phyloP scores from a whole-genome alignment of 371 early-diverging fungal genomes.

The Haplosporangium sp. region DNA sequence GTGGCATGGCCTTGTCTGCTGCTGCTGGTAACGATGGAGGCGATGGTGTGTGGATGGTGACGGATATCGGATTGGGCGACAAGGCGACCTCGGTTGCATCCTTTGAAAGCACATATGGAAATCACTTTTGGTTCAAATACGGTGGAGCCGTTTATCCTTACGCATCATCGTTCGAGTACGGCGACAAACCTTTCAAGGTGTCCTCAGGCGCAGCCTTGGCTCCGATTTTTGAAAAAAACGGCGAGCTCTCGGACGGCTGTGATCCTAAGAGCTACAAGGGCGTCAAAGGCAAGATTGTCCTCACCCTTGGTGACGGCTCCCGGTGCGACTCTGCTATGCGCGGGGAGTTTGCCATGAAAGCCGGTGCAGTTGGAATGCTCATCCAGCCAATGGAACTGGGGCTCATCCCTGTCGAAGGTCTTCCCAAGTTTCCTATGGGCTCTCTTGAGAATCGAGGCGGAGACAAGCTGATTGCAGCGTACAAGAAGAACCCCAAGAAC shows the following conservation, averaged over 20 bases:
- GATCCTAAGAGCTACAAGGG: slow-evolving; percentile 34
- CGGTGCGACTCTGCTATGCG: slow-evolving; percentile 62
- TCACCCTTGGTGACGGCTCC: slow-evolving; percentile 65
- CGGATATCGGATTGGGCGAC: slow-evolving; percentile 68
- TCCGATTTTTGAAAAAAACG: slow-evolving; percentile 15
- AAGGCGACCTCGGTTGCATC: slow-evolving; percentile 77
- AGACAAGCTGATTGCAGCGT: slow-evolving; percentile 12
- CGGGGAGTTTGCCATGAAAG: slow-evolving; percentile 59
- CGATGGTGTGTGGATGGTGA: slow-evolving; percentile 68
- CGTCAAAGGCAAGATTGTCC: slow-evolving; percentile 61
- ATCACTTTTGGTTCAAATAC: slow-evolving; percentile 29
- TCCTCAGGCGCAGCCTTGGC: slow-evolving; percentile 4
- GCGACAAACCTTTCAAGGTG: slow-evolving; percentile 8
- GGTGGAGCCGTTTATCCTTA: slow-evolving; percentile 5
- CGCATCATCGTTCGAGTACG: slow-evolving; percentile 5
- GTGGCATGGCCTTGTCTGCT: slow-evolving; percentile 60
- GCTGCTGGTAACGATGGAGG: slow-evolving; percentile 81
- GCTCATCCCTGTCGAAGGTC: slow-evolving; percentile 34
- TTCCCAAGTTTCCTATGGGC: slow-evolving; percentile 41
- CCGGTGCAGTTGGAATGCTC: slow-evolving; percentile 72
- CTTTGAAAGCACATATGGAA: slow-evolving; percentile 63
- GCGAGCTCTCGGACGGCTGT: slow-evolving; percentile 60
- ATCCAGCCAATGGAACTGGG: slow-evolving; percentile 59
- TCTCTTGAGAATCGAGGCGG: slow-evolving; percentile 58
- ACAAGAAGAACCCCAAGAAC: background rate